Evolutionary conservation across 495 filamentous ascomycete species (phyloP), one percentile per base, ranked within the genome.

Genomic region (Penicillium pancosmium): DNA sequence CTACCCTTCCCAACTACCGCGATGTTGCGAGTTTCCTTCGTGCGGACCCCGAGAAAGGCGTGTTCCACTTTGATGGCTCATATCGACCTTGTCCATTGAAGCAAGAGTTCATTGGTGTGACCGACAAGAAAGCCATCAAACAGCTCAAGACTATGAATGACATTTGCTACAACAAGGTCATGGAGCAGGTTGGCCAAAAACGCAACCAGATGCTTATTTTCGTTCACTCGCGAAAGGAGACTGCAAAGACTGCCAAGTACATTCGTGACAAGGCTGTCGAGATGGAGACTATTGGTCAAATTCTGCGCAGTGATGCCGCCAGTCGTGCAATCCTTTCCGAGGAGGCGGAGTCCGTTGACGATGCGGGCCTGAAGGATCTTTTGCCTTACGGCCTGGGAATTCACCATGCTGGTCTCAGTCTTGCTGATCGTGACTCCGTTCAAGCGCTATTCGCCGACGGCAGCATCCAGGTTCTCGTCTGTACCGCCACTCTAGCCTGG

Each of bases 131-230:
- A 66, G 90, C 94, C 16, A 99, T 98, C 78, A 99, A 97, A 76
- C 94, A 99, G 75, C 80, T 99, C 50, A 96, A 97, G 82, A 95
- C 89, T 0, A 99, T 99, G 94, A 99, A 99, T 60, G 94, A 99
- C 65, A 92, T 99, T 38, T 96, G 91, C 51, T 98, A 99, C 71
- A 95, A 87, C 47, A 99, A 99, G 70, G 93, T 98, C 18, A 83
- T 99, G 59, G 94, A 99, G 71, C 94, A 98, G 67, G 94, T 97
- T 23, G 93, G 93, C 1, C 84, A 86, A 52, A 88, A 93, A 58
- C 84, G 87, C 55, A 92, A 96, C 65, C 94, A 99, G 74, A 97
- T 99, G 92, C 85, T 99, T 44, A 93, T 99, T 50, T 99, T 99
- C 64, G 94, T 98, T 18, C 94, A 99, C 68, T 99, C 94, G 23